Evolutionary conservation across 257 asterid genomes (phyloP).

Genomic region (Nicotiana attenuata): DNA sequence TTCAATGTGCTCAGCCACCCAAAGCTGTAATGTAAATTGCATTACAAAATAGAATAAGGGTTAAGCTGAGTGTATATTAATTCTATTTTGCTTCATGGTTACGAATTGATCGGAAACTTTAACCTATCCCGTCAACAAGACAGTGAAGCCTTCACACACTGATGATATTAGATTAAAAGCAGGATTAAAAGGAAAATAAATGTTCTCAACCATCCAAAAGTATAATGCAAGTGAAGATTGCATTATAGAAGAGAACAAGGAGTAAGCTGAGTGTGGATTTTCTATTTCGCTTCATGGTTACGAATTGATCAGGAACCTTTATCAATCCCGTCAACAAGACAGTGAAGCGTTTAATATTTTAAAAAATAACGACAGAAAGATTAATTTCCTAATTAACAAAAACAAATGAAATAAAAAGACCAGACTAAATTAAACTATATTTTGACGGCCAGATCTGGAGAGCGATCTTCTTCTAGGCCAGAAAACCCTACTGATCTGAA

Average conservation of each 20-base stretch:
- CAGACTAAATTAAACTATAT: neutral
- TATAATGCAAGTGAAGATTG: neutral
- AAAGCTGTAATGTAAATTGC: neutral
- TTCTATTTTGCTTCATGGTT: constrained; percentile 16
- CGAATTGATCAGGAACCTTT: constrained; percentile 12
- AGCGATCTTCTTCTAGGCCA: neutral
- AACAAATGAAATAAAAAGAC: neutral
- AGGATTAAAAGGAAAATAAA: no score
- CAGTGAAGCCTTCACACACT: constrained; percentile 7
- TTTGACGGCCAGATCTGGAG: neutral
- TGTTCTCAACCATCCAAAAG: constrained; percentile 5
- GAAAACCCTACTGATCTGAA: no score
- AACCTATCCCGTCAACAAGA: constrained; percentile 12
- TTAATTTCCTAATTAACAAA: neutral
- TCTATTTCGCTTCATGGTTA: constrained; percentile 17
- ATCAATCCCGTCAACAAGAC: constrained; percentile 16
- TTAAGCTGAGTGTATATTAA: neutral
- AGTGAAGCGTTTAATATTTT: constrained; percentile 10
- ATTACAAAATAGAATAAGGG: neutral
- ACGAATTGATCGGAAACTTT: constrained; percentile 15
- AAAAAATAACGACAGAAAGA: no score
- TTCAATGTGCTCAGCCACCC: constrained; percentile 13
- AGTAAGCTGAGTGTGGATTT: neutral
- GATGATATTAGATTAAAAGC: no score
- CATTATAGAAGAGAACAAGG: neutral